phyloP scores from a whole-genome alignment of 768 basidiomycete genomes.

The Lepiota venenata region DNA sequence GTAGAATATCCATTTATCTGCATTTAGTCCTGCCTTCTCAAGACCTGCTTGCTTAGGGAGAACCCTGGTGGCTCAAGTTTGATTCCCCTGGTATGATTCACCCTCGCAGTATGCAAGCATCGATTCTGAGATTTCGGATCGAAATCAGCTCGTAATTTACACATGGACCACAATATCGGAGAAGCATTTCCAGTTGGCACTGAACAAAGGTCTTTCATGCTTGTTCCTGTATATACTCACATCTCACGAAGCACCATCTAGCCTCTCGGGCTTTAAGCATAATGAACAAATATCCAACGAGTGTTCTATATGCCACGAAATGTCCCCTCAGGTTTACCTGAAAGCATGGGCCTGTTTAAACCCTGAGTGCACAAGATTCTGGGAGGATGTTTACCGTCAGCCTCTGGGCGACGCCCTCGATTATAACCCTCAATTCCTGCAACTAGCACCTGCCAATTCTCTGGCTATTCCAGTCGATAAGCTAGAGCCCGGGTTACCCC shows the following conservation, averaged over 20 bases:
- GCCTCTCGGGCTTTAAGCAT: neutral
- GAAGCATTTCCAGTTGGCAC: no score
- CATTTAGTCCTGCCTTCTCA: neutral
- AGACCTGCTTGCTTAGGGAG: slow-evolving; percentile 27
- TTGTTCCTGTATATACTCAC: neutral
- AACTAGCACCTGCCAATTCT: slow-evolving; percentile 24
- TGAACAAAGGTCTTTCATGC: slow-evolving; percentile 5
- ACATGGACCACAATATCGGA: no score
- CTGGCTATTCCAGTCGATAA: slow-evolving; percentile 5
- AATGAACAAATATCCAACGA: slow-evolving; percentile 5
- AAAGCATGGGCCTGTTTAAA: slow-evolving; percentile 64
- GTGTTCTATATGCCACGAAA: slow-evolving; percentile 41
- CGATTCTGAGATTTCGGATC: neutral
- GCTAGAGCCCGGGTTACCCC: neutral
- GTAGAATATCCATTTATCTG: slow-evolving; percentile 22
- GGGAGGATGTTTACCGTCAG: slow-evolving; percentile 29
- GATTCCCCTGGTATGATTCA: neutral
- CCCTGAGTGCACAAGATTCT: slow-evolving; percentile 55
- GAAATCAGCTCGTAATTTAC: neutral
- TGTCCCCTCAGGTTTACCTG: slow-evolving; percentile 52
- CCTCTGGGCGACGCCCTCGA: slow-evolving; percentile 32
- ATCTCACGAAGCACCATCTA: neutral
- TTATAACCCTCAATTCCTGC: slow-evolving; percentile 48
- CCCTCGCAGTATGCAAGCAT: neutral
- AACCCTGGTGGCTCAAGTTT: slow-evolving; percentile 41